Evolutionary conservation across 2,329 filamentous ascomycete genomes (phyloP).

Genomic region (Beauveria brongniartii): DNA sequence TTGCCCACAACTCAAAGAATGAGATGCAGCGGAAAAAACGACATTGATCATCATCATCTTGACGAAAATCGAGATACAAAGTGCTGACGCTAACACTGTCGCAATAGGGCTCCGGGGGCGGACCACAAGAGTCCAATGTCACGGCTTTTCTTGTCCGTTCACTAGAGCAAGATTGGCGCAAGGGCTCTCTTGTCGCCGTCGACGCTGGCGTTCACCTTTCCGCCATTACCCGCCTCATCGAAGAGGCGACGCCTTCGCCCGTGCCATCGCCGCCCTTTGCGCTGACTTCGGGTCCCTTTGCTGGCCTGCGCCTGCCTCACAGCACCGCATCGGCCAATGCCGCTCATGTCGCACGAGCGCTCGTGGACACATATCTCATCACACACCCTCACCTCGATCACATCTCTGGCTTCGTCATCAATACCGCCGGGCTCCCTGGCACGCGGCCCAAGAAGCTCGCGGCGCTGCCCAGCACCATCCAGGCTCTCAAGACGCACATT

Average conservation of each 20-base stretch:
- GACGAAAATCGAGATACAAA: too few species aligned
- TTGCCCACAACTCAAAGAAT: not conserved
- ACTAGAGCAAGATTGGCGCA: constrained; percentile 67
- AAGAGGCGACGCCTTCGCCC: constrained; percentile 40
- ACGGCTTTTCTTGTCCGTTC: constrained; percentile 87
- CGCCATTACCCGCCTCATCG: constrained; percentile 72
- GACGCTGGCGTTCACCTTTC: constrained; percentile 88
- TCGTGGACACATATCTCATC: constrained; percentile 84
- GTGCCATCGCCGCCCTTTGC: constrained; percentile 37
- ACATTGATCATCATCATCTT: too few species aligned
- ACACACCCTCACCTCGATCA: constrained; percentile 98
- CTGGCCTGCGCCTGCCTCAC: constrained; percentile 64
- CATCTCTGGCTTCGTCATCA: constrained; percentile 83
- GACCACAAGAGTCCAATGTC: constrained; percentile 81
- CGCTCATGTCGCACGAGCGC: constrained; percentile 64
- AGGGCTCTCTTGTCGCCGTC: constrained; percentile 79
- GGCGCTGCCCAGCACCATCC: constrained; percentile 79
- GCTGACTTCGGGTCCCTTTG: constrained; percentile 65
- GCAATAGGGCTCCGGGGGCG: constrained; percentile 76
- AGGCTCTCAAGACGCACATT: constrained; percentile 85
- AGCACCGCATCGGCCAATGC: constrained; percentile 68
- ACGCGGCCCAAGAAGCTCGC: constrained; percentile 78
- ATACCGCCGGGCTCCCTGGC: constrained; percentile 78
- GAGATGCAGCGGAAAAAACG: not conserved
- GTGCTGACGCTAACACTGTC: not conserved